Evolutionary conservation across 116 monocot genomes (phyloP), one percentile per base, ranked within the genome.

Genomic region (Trichopus zeylanicus): DNA sequence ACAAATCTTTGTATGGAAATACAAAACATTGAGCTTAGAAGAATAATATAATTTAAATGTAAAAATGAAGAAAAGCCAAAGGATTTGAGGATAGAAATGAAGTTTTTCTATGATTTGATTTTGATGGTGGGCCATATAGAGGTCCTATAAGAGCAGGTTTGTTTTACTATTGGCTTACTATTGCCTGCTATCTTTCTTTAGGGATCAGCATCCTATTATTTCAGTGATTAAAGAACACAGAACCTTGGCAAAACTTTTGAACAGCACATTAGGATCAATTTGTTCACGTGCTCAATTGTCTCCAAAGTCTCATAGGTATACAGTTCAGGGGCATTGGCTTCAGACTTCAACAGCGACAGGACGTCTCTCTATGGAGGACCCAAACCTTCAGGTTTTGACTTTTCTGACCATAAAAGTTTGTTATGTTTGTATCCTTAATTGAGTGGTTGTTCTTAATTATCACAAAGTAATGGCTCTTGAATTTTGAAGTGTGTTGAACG

Each of bases 291-390:
- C 98, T 64, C 71, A 63, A 25, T 67, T 99, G 55, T 82, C 78
- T 74, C 37, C 60, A 62, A 76, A 82, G 19, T 85, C 88, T 48
- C 92, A 91, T 54, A 99, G 71, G 70, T 85, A 99, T 74, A 76
- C 67, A 71, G 69, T 99, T 39, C 79, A 76, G n/a, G 98, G 92
- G 12, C 87, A 72, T 76, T 99, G 98, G 98, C 88, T 99, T 69
- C 98, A 99, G 47, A 84, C 85, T 16, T 92, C 98, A 62, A 92
- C 98, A 53, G 85, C 88, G 25, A 99, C 92, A 48, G 98, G 98
- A 24, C 65, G 98, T 29, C 80, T 99, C 55, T 85, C 98, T 16
- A 86, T 99, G 98, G 98, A 99, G 73, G 98, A 99, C 29, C 98
- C 98, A 49, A 99, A 99, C 70, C 92, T 99, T 63, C 98, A 99